Base-by-base conservation (phyloP, 257 asterid genomes). In the Buddleja alternifolia region DNA sequence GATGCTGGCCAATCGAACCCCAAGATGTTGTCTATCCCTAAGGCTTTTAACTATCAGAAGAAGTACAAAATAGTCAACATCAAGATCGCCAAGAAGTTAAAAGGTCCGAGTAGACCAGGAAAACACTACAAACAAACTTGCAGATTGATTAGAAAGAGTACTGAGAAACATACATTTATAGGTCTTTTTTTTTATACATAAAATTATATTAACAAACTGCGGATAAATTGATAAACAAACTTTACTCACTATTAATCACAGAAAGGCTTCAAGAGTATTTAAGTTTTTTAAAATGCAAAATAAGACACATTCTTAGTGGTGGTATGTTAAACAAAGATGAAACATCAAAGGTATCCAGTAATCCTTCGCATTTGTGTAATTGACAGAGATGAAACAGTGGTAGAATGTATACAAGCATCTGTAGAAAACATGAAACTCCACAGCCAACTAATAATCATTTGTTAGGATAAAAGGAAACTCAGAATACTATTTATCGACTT, bases 1-100 rank as follows among this genome's bases (percentile, higher is more conserved):
- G 99, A 82, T 80, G 97, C 86, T 34, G 89, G 96, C 99, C 99
- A 93, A 78, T 90, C 96, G 12, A 93, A 93, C 64, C 97, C 97
- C 84, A 93, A 75, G 62, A 90, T 88, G 76, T 93, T 93, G 85
- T 93, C 99, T 56, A 93, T 85, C 58, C 99, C 97, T 61, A 93
- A 73, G 32, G 99, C 92, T 82, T 90, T 93, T 67, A 93, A 78
- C 99, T 93, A 81, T 72, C 74, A 83, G 47, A 78, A 25, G 64
- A 53, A 60, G 66, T 16, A 67, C 12, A 66, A 20, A 56, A 32
- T 23, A 3, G 41, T 66, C 66, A 67, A 55, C 50, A 39, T 40
- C 52, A 54, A 36, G 34, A 62, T 54, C 37, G 41, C 17, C 61
- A 39, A 32, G 59, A 56, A 63, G 40, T 44, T 46, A 73, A 51